A percentile compares a stretch with the other conserved stretches of the same genome.
phyloP scores from a whole-genome alignment of 2,329 filamentous ascomycete genomes.

The Aspergillus ustus region DNA sequence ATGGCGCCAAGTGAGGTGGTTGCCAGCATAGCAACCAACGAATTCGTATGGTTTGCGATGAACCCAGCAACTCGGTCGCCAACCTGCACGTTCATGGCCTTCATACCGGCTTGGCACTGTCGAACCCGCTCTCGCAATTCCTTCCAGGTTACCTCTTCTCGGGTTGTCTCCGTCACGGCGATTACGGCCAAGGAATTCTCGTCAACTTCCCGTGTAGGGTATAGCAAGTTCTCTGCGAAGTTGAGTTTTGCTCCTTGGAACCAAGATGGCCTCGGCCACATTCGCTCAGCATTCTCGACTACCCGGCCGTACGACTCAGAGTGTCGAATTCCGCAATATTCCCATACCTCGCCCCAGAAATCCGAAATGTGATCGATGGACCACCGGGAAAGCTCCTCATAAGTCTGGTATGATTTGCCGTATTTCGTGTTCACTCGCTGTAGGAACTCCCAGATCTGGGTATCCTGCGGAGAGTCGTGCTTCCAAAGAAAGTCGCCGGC shows the following conservation, averaged over 20 bases:
- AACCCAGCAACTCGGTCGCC: constrained; percentile 79
- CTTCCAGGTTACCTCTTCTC: constrained; percentile 65
- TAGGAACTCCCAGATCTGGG: no score
- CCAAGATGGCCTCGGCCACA: constrained; percentile 62
- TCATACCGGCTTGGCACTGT: constrained; percentile 64
- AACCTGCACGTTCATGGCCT: constrained; percentile 65
- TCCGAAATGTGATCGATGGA: no score
- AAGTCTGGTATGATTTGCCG: no score
- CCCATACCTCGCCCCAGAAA: no score
- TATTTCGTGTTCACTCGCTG: no score
- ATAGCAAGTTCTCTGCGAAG: constrained; percentile 80
- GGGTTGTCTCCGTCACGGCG: constrained; percentile 40
- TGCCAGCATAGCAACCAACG: background rate
- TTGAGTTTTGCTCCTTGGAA: constrained; percentile 75
- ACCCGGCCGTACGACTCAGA: no score
- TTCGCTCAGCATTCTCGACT: no score
- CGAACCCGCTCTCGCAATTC: constrained; percentile 66
- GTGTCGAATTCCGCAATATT: no score
- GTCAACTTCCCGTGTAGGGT: constrained; percentile 63
- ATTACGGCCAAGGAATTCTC: constrained; percentile 73
- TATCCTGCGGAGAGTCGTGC: no score
- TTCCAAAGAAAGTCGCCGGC: no score
- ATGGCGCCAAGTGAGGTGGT: background rate
- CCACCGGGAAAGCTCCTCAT: no score
- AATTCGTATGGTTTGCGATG: constrained; percentile 72